Conservation (phyloP, 176 grass and related monocot species). For the Melocanna baccifera region DNA sequence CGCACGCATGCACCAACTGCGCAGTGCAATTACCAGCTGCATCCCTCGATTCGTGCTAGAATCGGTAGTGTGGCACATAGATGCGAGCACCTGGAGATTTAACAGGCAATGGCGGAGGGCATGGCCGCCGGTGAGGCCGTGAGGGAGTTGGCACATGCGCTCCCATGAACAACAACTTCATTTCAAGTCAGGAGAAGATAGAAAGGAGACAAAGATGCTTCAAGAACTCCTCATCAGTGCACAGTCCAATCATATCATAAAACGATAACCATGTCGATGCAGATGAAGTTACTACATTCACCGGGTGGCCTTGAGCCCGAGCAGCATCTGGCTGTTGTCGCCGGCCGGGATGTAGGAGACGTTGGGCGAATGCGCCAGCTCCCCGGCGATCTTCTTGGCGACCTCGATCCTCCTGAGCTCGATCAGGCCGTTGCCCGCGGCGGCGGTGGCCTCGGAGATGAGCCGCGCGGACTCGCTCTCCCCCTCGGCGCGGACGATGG, state of each 20-base stretch:
- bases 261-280: not conserved
- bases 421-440: slow-evolving; percentile 59
- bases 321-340: slow-evolving; percentile 59
- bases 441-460: slow-evolving; percentile 72
- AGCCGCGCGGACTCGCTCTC: slow-evolving; percentile 80
- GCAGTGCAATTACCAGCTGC: too few relatives aligned
- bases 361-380: slow-evolving; percentile 60
- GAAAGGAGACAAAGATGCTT: too few relatives aligned
- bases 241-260: not conserved
- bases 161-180: too few relatives aligned
- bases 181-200: too few relatives aligned
- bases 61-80: too few relatives aligned
- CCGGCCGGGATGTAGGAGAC: slow-evolving; percentile 63
- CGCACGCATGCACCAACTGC: too few relatives aligned
- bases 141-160: too few relatives aligned
- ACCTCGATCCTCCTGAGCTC: slow-evolving; percentile 89
- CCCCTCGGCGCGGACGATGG: slow-evolving; percentile 80
- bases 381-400: slow-evolving; percentile 69
- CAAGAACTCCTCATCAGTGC: too few relatives aligned
- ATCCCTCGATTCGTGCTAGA: too few relatives aligned
- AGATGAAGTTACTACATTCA: slow-evolving; percentile 37
- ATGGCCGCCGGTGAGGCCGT: too few relatives aligned
- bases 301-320: slow-evolving; percentile 56
- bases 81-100: too few relatives aligned
- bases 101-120: too few relatives aligned